A percentile compares a stretch with the other conserved stretches of the same genome.
These are phyloP conservation scores for Cryphonectria naterciae DNA, from an alignment of 2,329 filamentous ascomycete species.

Conservation along the genomic window DNA sequence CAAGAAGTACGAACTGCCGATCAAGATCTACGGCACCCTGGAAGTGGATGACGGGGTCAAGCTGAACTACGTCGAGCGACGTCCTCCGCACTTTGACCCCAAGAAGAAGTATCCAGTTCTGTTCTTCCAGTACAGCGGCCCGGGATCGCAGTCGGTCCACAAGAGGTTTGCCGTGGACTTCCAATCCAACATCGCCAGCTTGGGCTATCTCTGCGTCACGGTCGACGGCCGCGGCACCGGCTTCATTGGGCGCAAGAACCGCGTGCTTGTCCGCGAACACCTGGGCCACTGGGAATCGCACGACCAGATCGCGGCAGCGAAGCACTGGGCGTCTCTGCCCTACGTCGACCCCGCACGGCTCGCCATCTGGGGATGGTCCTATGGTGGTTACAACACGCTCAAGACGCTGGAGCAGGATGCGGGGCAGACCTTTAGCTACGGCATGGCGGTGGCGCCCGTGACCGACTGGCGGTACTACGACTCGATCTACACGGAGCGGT, in stretches of 20 bases:
- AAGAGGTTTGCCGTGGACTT: slow-evolving; percentile 86
- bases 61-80: slow-evolving; percentile 76
- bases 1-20: slow-evolving; percentile 78
- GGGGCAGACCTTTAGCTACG: slow-evolving; percentile 89
- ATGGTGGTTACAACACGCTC: slow-evolving; percentile 91
- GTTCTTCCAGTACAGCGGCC: slow-evolving; percentile 93
- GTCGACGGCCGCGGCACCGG: slow-evolving; percentile 94
- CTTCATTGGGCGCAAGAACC: slow-evolving; percentile 81
- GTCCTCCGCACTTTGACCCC: slow-evolving; percentile 84
- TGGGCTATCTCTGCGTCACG: slow-evolving; percentile 94
- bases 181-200: slow-evolving; percentile 81
- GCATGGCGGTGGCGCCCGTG: slow-evolving; percentile 98
- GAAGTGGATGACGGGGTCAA: slow-evolving; percentile 75
- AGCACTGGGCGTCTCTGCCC: slow-evolving; percentile 76
- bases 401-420: slow-evolving; percentile 93
- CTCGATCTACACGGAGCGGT: slow-evolving; percentile 91
- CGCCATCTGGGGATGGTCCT: slow-evolving; percentile 98
- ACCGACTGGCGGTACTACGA: slow-evolving; percentile 98
- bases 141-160: slow-evolving; percentile 85
- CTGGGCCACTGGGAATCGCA: slow-evolving; percentile 83
- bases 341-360: slow-evolving; percentile 85
- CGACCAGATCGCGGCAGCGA: slow-evolving; percentile 90
- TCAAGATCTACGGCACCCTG: slow-evolving; percentile 80
- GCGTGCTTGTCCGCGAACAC: slow-evolving; percentile 80
- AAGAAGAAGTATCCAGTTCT: slow-evolving; percentile 89